Evolutionary conservation across 768 basidiomycete species (phyloP).

Genomic region (Saitozyma sp.): DNA sequence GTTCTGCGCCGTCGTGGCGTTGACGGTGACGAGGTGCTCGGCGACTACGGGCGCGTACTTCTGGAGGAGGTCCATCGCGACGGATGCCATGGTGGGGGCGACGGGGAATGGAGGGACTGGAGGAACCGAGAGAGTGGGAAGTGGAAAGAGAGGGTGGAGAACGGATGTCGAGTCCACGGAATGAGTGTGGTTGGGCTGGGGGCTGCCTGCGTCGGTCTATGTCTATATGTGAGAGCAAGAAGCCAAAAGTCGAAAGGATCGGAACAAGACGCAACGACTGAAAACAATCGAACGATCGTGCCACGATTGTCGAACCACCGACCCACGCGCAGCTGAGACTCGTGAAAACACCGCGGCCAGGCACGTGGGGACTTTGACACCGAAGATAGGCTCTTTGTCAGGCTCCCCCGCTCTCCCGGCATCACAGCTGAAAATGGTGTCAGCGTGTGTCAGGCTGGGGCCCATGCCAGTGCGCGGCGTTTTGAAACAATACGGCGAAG

Average conservation of each 20-base stretch:
- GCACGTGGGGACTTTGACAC: no score
- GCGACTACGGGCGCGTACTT: constrained; percentile 46
- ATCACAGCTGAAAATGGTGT: background rate
- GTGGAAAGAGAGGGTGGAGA: no score
- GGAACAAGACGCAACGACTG: background rate
- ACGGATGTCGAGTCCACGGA: no score
- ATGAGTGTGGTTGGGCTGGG: no score
- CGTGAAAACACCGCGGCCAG: background rate
- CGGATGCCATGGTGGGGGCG: constrained; percentile 19
- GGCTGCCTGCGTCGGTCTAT: no score
- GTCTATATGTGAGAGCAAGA: no score
- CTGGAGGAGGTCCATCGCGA: constrained; percentile 33
- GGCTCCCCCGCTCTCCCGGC: no score
- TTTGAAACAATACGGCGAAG: background rate
- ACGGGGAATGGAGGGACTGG: background rate
- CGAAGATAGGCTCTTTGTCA: no score
- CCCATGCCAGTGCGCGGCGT: background rate
- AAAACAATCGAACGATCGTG: background rate
- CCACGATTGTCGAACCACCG: background rate
- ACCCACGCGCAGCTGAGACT: background rate
- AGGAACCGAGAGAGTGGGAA: background rate
- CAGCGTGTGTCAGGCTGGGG: no score
- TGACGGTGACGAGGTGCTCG: constrained; percentile 58
- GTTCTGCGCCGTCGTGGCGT: constrained; percentile 90
- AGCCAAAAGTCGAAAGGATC: background rate